These are phyloP conservation scores for Pseudogymnoascus sp. DNA, from an alignment of 2,329 filamentous ascomycete species.

Conservation along the genomic window DNA sequence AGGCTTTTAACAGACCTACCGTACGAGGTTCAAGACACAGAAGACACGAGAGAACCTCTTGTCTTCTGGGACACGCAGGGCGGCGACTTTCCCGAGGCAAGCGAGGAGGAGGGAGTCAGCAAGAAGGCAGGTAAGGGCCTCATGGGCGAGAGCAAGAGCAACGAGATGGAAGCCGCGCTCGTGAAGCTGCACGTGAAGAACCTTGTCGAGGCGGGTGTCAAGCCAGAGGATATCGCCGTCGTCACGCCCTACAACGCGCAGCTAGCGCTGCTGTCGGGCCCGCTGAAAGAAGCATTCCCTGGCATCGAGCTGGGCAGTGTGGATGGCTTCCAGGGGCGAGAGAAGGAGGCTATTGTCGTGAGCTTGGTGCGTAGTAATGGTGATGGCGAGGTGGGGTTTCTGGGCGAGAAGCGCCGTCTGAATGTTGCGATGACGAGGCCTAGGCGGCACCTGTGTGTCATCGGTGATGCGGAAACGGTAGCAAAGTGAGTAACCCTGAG, in stretches of 20 bases:
- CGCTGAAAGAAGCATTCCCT: constrained; percentile 72
- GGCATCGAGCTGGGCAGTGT: constrained; percentile 93
- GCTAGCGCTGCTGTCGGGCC: constrained; percentile 65
- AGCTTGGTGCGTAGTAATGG: constrained; percentile 89
- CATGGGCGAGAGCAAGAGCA: constrained; percentile 75
- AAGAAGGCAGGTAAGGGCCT: constrained; percentile 39
- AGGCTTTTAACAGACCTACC: constrained; percentile 69
- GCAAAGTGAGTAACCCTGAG: constrained; percentile 55
- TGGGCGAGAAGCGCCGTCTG: constrained; percentile 81
- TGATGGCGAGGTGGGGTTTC: constrained; percentile 81
- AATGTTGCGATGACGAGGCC: constrained; percentile 98
- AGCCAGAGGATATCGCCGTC: constrained; percentile 77
- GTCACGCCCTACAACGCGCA: constrained; percentile 93
- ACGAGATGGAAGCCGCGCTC: constrained; percentile 79
- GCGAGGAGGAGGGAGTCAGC: constrained; percentile 58
- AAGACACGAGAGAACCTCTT: constrained; percentile 80
- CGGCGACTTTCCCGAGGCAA: constrained; percentile 78
- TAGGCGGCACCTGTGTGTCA: constrained; percentile 78
- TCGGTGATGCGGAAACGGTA: constrained; percentile 92
- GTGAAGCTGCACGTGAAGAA: constrained; percentile 69
- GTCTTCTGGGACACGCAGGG: constrained; percentile 97
- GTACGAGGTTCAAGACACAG: constrained; percentile 68
- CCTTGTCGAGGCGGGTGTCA: constrained; percentile 72
- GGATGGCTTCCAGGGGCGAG: constrained; percentile 92
- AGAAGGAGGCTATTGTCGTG: constrained; percentile 92